A percentile compares a stretch with the other conserved stretches of the same genome.
These are phyloP conservation scores for Solanum pennellii DNA, from an alignment of 257 asterid genomes.

Conservation along the genomic window DNA sequence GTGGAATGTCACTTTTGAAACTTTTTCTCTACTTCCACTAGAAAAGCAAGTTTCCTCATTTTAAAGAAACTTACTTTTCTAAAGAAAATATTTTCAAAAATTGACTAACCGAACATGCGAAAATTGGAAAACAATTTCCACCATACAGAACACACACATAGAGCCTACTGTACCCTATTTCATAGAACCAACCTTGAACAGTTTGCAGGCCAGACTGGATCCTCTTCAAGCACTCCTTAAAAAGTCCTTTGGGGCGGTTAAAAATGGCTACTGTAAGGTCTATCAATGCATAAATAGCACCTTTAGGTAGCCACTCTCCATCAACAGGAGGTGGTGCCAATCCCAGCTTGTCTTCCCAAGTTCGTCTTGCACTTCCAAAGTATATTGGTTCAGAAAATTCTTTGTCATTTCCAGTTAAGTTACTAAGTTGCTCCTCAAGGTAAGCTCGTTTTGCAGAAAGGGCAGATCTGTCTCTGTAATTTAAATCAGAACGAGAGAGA, in stretches of 20 bases:
- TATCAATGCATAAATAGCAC: slow-evolving; percentile 88
- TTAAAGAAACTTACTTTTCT: neutral
- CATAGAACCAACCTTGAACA: slow-evolving; percentile 53
- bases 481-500: slow-evolving; percentile 50
- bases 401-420: slow-evolving; percentile 42
- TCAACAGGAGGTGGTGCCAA: slow-evolving; percentile 96
- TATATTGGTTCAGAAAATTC: slow-evolving; percentile 73
- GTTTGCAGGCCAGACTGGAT: slow-evolving; percentile 72
- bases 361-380: slow-evolving; percentile 80
- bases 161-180: neutral
- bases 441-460: slow-evolving; percentile 47
- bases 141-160: neutral
- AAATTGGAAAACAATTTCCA: neutral
- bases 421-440: slow-evolving; percentile 58
- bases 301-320: slow-evolving; percentile 98
- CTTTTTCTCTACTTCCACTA: neutral
- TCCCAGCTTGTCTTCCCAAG: slow-evolving; percentile 66
- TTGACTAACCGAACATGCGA: neutral
- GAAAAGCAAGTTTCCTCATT: neutral
- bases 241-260: slow-evolving; percentile 85
- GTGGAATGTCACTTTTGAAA: neutral
- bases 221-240: slow-evolving; percentile 80
- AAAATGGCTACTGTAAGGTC: slow-evolving; percentile 85
- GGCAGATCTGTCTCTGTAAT: slow-evolving; percentile 56
- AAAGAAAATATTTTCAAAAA: neutral